phyloP scores from a whole-genome alignment of 2,329 filamentous ascomycete species.

The Hypoxylon sp. region DNA sequence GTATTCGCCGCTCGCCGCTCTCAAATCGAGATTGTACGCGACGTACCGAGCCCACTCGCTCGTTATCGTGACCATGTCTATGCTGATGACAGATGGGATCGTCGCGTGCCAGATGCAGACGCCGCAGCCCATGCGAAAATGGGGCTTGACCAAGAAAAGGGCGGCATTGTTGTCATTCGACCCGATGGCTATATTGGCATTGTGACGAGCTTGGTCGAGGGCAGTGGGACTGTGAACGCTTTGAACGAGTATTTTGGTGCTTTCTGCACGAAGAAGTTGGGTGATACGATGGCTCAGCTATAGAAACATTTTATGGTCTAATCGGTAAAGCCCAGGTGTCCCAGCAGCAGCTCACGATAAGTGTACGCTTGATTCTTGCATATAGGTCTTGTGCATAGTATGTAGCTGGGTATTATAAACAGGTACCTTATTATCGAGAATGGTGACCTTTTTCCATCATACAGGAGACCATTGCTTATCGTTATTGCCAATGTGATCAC shows the following conservation, averaged over 20 bases:
- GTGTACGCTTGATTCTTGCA: background rate
- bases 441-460: background rate
- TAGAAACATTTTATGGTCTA: constrained; percentile 41
- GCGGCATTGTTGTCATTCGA: constrained; percentile 85
- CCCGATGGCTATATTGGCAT: constrained; percentile 91
- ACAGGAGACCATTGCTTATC: background rate
- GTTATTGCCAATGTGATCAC: background rate
- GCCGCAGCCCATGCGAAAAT: constrained; percentile 90
- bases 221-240: constrained; percentile 83
- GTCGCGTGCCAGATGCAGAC: constrained; percentile 76
- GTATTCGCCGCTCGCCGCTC: constrained; percentile 78
- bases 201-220: constrained; percentile 80
- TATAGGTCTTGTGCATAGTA: constrained; percentile 1
- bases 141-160: constrained; percentile 80
- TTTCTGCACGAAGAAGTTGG: constrained; percentile 76
- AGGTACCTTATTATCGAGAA: constrained; percentile 4
- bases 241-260: constrained; percentile 85
- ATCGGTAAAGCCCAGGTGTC: background rate
- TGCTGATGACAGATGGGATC: constrained; percentile 85
- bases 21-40: constrained; percentile 78
- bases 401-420: constrained; percentile 1
- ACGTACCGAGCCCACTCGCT: constrained; percentile 79
- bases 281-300: constrained; percentile 58
- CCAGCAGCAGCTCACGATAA: background rate
- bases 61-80: constrained; percentile 88